A percentile compares a stretch with the other conserved stretches of the same genome.
phyloP scores from a whole-genome alignment of 371 early-diverging fungal species.

The Quaeritorhiza haematococci region DNA sequence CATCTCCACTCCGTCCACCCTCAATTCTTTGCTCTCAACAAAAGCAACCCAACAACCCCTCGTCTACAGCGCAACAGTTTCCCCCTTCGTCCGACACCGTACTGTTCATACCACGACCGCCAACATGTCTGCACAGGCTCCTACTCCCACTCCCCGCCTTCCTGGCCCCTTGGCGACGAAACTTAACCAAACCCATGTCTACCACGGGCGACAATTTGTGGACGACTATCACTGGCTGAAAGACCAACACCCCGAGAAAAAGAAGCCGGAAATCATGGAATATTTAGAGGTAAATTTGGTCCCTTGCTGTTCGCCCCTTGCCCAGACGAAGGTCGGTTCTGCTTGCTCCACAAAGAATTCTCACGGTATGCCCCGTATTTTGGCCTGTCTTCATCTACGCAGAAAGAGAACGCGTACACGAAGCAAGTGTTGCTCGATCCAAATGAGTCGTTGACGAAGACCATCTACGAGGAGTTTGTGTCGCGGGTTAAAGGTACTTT shows the following conservation, averaged over 20 bases:
- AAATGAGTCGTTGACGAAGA: constrained; percentile 16
- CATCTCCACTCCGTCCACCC: no score
- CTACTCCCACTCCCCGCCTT: no score
- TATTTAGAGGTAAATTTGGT: constrained; percentile 19
- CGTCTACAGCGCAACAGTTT: no score
- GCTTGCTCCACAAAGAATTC: neutral
- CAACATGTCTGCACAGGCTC: no score
- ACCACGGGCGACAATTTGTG: neutral
- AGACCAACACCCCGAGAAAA: constrained; percentile 26
- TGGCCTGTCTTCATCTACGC: neutral
- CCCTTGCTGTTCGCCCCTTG: neutral
- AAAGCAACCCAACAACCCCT: no score
- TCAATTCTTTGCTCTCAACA: no score
- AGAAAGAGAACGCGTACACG: constrained; percentile 30
- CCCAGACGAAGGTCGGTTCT: neutral
- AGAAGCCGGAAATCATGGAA: constrained; percentile 32
- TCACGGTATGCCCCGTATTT: neutral
- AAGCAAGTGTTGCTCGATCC: constrained; percentile 18
- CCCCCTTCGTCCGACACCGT: no score
- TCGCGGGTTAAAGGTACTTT: constrained; percentile 16
- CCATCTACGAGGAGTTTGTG: constrained; percentile 39
- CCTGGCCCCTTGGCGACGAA: no score
- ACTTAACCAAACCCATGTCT: neutral
- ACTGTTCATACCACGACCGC: no score
- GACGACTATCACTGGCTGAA: constrained; percentile 46